phyloP scores from a whole-genome alignment of 257 asterid species.

The Schizonepeta tenuifolia region DNA sequence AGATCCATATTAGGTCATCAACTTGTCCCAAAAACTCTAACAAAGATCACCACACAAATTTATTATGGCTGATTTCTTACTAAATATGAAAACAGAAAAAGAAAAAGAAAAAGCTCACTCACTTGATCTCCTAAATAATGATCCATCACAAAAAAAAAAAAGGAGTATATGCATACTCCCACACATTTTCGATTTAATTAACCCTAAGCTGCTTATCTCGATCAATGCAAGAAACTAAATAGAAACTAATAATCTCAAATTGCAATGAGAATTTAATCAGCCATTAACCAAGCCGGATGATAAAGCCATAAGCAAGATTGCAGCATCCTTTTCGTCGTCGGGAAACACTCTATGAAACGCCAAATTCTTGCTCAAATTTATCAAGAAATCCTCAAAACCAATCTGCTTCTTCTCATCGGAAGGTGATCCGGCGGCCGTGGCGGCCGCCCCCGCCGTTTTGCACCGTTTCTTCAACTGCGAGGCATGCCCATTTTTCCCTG shows the following conservation, averaged over 20 bases:
- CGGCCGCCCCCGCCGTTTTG: slow-evolving; percentile 30
- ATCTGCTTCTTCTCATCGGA: slow-evolving; percentile 36
- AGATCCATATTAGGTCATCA: slow-evolving; percentile 42
- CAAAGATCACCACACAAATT: slow-evolving; percentile 46
- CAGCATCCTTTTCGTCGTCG: slow-evolving; percentile 95
- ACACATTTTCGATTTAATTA: slow-evolving; percentile 5
- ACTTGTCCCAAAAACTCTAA: slow-evolving; percentile 30
- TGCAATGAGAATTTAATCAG: slow-evolving; percentile 32
- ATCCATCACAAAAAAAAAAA: slow-evolving; percentile 17
- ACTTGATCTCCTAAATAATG: slow-evolving; percentile 31
- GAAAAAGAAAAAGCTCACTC: slow-evolving; percentile 31
- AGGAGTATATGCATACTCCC: too few species aligned
- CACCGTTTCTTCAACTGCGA: slow-evolving; percentile 61
- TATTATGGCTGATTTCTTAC: slow-evolving; percentile 31
- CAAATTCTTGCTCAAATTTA: slow-evolving; percentile 68
- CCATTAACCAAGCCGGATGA: slow-evolving; percentile 87
- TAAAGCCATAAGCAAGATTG: slow-evolving; percentile 87
- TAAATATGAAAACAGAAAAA: background rate
- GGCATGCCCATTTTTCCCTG: slow-evolving; percentile 37
- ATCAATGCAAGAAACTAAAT: background rate
- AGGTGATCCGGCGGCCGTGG: slow-evolving; percentile 26
- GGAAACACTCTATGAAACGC: slow-evolving; percentile 78
- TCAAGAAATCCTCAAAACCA: slow-evolving; percentile 77
- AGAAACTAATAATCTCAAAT: too few species aligned
- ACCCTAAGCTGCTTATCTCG: slow-evolving; percentile 17